Conservation (phyloP, 2,329 filamentous ascomycete species). For the Ophiognomonia clavigignenti-juglandacearum region DNA sequence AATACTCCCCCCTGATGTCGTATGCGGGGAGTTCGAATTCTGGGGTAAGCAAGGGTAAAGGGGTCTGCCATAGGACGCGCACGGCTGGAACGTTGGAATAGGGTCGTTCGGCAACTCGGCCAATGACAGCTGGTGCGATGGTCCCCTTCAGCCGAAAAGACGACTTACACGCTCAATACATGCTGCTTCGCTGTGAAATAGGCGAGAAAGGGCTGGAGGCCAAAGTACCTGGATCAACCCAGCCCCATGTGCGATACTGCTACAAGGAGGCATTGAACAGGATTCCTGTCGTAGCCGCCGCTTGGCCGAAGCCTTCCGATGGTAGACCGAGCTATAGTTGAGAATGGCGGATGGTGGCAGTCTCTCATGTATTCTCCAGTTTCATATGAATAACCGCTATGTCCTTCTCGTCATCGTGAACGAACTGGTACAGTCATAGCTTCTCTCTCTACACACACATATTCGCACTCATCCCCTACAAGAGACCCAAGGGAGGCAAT, state of each 20-base stretch:
- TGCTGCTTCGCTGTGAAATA: not conserved
- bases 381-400: not conserved
- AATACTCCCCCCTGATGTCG: not conserved
- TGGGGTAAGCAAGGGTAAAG: not conserved
- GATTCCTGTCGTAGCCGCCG: constrained; percentile 22
- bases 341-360: not conserved
- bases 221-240: not conserved
- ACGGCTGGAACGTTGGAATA: not conserved
- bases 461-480: too few species aligned
- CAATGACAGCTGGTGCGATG: constrained; percentile 33
- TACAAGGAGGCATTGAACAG: constrained; percentile 11
- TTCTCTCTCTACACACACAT: too few species aligned
- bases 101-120: constrained; percentile 40
- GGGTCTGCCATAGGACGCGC: constrained; percentile 5
- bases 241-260: not conserved
- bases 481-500: not conserved
- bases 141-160: constrained; percentile 33
- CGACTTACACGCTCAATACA: constrained; percentile 14
- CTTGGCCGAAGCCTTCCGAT: constrained; percentile 30
- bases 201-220: too few species aligned
- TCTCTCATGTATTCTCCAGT: not conserved
- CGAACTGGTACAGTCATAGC: too few species aligned
- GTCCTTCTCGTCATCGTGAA: not conserved
- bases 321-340: not conserved
- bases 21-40: constrained; percentile 10